phyloP scores from a whole-genome alignment of 164 flowering plant species.

The Berberis thunbergii region DNA sequence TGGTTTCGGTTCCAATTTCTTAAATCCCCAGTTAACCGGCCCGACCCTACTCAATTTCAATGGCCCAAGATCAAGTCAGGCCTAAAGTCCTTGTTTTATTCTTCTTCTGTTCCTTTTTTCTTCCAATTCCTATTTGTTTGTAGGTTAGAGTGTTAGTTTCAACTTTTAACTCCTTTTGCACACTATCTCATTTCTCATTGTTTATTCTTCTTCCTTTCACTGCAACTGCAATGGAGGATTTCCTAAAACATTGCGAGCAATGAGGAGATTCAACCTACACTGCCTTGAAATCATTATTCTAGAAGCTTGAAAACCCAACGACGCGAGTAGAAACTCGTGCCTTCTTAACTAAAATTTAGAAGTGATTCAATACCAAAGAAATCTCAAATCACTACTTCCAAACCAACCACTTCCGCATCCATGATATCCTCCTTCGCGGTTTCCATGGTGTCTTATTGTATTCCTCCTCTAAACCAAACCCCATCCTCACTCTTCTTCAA shows the following conservation, averaged over 20 bases:
- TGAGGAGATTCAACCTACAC: conserved; percentile 86
- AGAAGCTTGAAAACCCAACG: conserved; percentile 64
- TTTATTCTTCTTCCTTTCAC: too few relatives aligned
- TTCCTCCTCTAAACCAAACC: background rate
- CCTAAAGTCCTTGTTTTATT: too few relatives aligned
- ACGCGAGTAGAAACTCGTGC: conserved; percentile 62
- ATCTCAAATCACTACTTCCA: conserved; percentile 39
- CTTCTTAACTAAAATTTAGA: conserved; percentile 62
- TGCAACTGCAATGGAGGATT: conserved; percentile 34
- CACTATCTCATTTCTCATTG: too few relatives aligned
- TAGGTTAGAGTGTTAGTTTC: too few relatives aligned
- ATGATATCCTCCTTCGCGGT: conserved; percentile 58
- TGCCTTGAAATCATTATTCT: conserved; percentile 57
- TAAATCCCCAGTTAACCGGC: too few relatives aligned
- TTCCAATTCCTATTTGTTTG: too few relatives aligned
- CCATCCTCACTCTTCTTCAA: background rate
- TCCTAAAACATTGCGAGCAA: conserved; percentile 50
- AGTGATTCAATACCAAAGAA: conserved; percentile 35
- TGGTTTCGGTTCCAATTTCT: too few relatives aligned
- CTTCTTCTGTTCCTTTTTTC: too few relatives aligned
- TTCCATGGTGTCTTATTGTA: conserved; percentile 32
- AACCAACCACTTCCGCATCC: conserved; percentile 70
- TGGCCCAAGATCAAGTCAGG: too few relatives aligned
- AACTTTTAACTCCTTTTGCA: too few relatives aligned
- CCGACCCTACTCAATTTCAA: too few relatives aligned